Evolutionary conservation across 176 grass and related monocot genomes (phyloP).

Genomic region (Bolboschoenus planiculmis): DNA sequence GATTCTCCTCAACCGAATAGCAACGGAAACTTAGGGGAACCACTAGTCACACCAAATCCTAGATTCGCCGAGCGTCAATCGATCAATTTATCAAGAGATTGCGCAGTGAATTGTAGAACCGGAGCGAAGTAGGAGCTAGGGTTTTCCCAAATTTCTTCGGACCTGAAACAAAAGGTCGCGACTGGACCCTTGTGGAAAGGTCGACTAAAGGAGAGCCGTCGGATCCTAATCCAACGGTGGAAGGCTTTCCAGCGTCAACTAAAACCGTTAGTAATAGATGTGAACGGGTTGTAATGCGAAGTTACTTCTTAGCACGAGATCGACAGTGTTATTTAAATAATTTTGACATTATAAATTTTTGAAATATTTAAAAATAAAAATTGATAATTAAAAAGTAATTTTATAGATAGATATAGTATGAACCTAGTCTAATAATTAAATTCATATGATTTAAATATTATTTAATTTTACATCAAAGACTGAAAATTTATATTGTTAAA

Average conservation of each 20-base stretch:
- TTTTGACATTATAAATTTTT: no score
- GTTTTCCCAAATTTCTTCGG: not conserved
- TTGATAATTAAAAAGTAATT: no score
- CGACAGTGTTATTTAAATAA: no score
- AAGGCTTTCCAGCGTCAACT: not conserved
- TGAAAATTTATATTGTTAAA: no score
- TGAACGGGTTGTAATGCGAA: not conserved
- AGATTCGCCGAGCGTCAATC: not conserved
- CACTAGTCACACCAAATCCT: not conserved
- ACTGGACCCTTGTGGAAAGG: not conserved
- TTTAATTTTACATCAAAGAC: no score
- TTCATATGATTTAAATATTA: no score
- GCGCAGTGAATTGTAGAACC: not conserved
- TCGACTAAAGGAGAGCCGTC: not conserved
- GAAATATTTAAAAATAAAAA: no score
- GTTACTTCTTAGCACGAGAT: not conserved
- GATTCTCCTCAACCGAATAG: not conserved
- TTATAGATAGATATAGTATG: no score
- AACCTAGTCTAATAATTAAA: no score
- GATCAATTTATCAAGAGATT: not conserved
- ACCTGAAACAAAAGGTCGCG: not conserved
- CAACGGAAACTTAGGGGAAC: slow-evolving; percentile 6
- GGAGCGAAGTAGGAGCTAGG: not conserved
- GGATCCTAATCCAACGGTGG: slow-evolving; percentile 11
- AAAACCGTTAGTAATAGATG: not conserved